phyloP scores from a whole-genome alignment of 1,139 yeast species.

The Pichia kudriavzevii region DNA sequence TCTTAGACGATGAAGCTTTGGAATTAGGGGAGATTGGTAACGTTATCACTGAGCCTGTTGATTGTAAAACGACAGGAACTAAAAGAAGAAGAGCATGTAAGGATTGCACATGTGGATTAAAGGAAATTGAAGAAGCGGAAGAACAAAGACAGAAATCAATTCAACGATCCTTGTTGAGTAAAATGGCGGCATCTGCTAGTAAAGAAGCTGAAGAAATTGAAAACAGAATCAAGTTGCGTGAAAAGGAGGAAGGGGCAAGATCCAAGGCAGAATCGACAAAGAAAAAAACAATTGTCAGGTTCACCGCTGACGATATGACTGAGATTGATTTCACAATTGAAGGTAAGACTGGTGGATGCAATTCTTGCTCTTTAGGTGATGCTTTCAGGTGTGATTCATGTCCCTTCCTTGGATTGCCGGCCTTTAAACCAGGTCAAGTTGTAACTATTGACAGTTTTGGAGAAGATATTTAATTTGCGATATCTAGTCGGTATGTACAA shows the following conservation, averaged over 20 bases:
- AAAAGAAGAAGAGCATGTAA: constrained; percentile 84
- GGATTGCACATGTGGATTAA: constrained; percentile 95
- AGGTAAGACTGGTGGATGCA: constrained; percentile 95
- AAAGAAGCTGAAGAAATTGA: constrained; percentile 49
- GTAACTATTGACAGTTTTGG: constrained; percentile 47
- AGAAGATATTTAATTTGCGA: constrained; percentile 30
- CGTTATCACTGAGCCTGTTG: constrained; percentile 33
- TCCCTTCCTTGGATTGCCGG: constrained; percentile 93
- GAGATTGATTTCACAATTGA: constrained; percentile 93
- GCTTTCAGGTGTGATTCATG: constrained; percentile 98
- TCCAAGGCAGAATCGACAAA: constrained; percentile 38
- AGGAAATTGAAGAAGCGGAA: constrained; percentile 63
- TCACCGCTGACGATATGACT: constrained; percentile 58
- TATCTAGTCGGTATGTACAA: neutral
- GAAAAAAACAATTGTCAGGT: constrained; percentile 35
- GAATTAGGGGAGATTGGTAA: constrained; percentile 14
- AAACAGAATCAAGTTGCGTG: constrained; percentile 33
- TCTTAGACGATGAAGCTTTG: constrained; percentile 24
- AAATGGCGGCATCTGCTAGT: constrained; percentile 46
- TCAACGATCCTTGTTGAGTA: constrained; percentile 39
- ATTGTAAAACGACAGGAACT: constrained; percentile 44
- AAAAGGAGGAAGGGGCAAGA: constrained; percentile 30
- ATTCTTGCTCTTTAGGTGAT: constrained; percentile 93
- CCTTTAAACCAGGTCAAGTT: constrained; percentile 93
- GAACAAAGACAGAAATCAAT: constrained; percentile 41